phyloP scores from a whole-genome alignment of 208 protist genomes.

The Leishmania gerbilli region DNA sequence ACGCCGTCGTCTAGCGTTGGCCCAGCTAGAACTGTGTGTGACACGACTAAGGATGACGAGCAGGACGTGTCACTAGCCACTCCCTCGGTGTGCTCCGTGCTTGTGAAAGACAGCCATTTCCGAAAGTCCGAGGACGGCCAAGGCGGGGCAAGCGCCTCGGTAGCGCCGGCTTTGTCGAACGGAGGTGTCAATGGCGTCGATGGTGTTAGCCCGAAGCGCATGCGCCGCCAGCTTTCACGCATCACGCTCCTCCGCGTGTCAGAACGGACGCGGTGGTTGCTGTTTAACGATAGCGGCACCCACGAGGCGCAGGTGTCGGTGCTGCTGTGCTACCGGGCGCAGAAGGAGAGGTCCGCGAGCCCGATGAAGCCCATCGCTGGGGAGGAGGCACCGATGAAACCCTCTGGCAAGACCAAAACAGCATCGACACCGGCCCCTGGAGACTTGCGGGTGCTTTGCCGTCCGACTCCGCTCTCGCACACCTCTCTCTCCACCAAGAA shows the following conservation, averaged over 20 bases:
- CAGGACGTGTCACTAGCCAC: background rate
- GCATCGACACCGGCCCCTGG: background rate
- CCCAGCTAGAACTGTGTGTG: background rate
- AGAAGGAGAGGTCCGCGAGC: background rate
- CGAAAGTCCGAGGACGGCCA: constrained; percentile 8
- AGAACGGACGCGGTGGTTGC: constrained; percentile 39
- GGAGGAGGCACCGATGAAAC: constrained; percentile 2
- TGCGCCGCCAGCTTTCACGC: constrained; percentile 28
- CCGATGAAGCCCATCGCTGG: background rate
- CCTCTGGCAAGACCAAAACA: background rate
- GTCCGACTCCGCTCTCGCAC: constrained; percentile 27
- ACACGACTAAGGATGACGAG: background rate
- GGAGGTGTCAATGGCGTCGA: background rate
- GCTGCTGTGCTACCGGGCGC: constrained; percentile 29
- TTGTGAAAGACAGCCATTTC: constrained; percentile 39
- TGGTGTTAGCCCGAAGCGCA: constrained; percentile 4
- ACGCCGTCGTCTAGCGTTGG: background rate
- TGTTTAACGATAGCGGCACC: constrained; percentile 65
- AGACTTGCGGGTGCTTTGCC: constrained; percentile 28
- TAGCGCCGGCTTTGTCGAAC: background rate
- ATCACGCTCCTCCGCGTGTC: constrained; percentile 26
- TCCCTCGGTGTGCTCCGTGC: constrained; percentile 20
- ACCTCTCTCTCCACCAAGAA: constrained; percentile 8
- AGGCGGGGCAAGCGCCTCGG: background rate
- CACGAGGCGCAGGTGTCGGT: constrained; percentile 55